Conservation (phyloP, 441 rosid species). For the Populus hybrid region DNA sequence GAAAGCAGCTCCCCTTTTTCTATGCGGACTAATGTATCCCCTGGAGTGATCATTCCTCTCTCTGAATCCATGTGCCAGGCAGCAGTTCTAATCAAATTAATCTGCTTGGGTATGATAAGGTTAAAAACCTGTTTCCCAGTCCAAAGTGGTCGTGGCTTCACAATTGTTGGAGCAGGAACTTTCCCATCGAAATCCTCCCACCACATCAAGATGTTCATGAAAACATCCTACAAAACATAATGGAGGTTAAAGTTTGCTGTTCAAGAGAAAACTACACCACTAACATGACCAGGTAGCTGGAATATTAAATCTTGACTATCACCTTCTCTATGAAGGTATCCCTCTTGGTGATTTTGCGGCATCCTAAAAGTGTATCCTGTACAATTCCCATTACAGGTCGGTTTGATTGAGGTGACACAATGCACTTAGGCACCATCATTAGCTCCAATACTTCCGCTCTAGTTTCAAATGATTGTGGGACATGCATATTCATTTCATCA, state of each 20-base stretch:
- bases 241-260: slow-evolving; percentile 1
- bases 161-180: slow-evolving; percentile 92
- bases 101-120: slow-evolving; percentile 98
- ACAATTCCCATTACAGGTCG: slow-evolving; percentile 99
- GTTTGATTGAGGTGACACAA: slow-evolving; percentile 95
- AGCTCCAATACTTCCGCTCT: slow-evolving; percentile 95
- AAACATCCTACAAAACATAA: slow-evolving; percentile 69
- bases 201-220: slow-evolving; percentile 99
- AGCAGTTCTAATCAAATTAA: slow-evolving; percentile 83
- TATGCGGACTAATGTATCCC: slow-evolving; percentile 92
- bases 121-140: slow-evolving; percentile 98
- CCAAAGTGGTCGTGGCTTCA: slow-evolving; percentile 96
- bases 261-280: not conserved
- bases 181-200: slow-evolving; percentile 99
- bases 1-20: slow-evolving; percentile 92
- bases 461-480: slow-evolving; percentile 95
- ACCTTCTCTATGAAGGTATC: slow-evolving; percentile 99
- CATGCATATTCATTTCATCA: slow-evolving; percentile 99
- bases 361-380: slow-evolving; percentile 96
- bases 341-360: slow-evolving; percentile 98
- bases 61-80: slow-evolving; percentile 92
- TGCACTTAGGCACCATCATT: slow-evolving; percentile 99
- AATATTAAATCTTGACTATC: slow-evolving; percentile 11
- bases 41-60: slow-evolving; percentile 81
- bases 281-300: not conserved